A percentile compares a stretch with the other conserved stretches of the same genome.
Evolutionary conservation across 2,329 filamentous ascomycete genomes (phyloP).

Genomic region (Ascosphaera acerosa): DNA sequence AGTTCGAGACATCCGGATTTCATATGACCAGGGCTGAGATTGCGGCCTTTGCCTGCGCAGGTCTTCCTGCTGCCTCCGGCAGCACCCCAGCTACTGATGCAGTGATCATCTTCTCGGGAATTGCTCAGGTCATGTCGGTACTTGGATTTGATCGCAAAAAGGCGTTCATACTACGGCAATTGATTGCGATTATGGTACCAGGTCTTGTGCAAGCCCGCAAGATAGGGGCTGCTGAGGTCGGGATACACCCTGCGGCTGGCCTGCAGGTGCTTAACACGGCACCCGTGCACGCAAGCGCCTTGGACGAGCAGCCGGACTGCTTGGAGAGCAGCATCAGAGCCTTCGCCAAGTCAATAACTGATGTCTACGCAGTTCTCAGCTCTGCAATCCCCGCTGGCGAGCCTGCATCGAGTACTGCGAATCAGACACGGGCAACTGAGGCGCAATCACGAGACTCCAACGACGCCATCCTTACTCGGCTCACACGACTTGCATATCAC

Average conservation of each 20-base stretch:
- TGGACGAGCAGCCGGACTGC: slow-evolving; percentile 17
- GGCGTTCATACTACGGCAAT: slow-evolving; percentile 64
- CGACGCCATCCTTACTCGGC: slow-evolving; percentile 18
- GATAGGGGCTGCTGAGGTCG: slow-evolving; percentile 80
- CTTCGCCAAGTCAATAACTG: too few species aligned
- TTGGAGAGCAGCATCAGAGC: slow-evolving; percentile 18
- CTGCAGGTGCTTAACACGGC: slow-evolving; percentile 43
- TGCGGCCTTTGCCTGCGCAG: slow-evolving; percentile 36
- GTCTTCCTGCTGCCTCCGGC: slow-evolving; percentile 34
- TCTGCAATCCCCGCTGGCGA: slow-evolving; percentile 14
- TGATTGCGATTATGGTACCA: slow-evolving; percentile 58
- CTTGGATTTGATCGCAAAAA: slow-evolving; percentile 72
- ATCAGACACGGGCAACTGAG: too few species aligned
- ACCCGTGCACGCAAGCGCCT: slow-evolving; percentile 18
- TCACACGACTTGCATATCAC: slow-evolving; percentile 20
- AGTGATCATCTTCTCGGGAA: slow-evolving; percentile 56
- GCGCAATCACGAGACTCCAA: slow-evolving; percentile 16
- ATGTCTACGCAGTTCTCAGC: slow-evolving; percentile 17
- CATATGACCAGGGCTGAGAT: slow-evolving; percentile 37
- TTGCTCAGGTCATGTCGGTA: slow-evolving; percentile 59
- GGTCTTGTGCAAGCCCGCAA: slow-evolving; percentile 79
- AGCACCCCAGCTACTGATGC: slow-evolving; percentile 50
- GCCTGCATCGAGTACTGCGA: too few species aligned
- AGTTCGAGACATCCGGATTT: slow-evolving; percentile 14
- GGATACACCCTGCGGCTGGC: slow-evolving; percentile 79